Evolutionary conservation across 1,139 yeast species (phyloP).

Genomic region (Eremothecium sinecaudum): DNA sequence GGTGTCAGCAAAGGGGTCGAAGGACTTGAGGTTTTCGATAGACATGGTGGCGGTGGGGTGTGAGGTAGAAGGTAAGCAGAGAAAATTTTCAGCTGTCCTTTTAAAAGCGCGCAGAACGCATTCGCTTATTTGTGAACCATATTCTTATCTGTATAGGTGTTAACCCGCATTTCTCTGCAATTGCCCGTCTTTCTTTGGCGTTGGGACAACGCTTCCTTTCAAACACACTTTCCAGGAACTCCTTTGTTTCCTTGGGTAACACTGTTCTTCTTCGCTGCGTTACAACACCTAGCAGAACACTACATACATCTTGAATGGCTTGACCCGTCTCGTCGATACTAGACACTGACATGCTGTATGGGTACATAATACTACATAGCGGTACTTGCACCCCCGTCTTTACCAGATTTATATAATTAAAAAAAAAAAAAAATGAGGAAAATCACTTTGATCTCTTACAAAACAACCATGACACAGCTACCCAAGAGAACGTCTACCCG

Average conservation of each 20-base stretch:
- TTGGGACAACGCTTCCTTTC: slow-evolving; percentile 13
- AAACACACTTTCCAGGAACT: slow-evolving; percentile 12
- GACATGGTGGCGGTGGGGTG: slow-evolving; percentile 34
- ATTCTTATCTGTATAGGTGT: slow-evolving; percentile 14
- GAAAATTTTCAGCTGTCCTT: slow-evolving; percentile 7
- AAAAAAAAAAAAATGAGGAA: slow-evolving; percentile 1
- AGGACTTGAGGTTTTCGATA: slow-evolving; percentile 94
- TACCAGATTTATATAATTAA: too few relatives aligned
- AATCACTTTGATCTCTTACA: neutral
- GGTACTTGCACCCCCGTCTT: too few relatives aligned
- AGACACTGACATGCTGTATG: too few relatives aligned
- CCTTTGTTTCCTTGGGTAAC: slow-evolving; percentile 12
- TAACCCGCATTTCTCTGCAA: slow-evolving; percentile 14
- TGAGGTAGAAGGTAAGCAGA: slow-evolving; percentile 3
- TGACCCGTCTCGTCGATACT: slow-evolving; percentile 3
- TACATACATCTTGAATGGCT: slow-evolving; percentile 1
- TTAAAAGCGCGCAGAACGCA: slow-evolving; percentile 6
- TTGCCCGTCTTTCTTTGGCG: slow-evolving; percentile 12
- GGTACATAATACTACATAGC: too few relatives aligned
- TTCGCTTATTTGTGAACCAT: slow-evolving; percentile 10
- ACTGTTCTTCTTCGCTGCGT: slow-evolving; percentile 8
- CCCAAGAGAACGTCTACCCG: slow-evolving; percentile 5
- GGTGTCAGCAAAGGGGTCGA: slow-evolving; percentile 99
- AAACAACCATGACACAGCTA: slow-evolving; percentile 3
- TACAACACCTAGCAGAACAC: slow-evolving; percentile 6